These are phyloP conservation scores for Podaxis mareebaensis DNA, from an alignment of 768 basidiomycete genomes.

Conservation along the genomic window DNA sequence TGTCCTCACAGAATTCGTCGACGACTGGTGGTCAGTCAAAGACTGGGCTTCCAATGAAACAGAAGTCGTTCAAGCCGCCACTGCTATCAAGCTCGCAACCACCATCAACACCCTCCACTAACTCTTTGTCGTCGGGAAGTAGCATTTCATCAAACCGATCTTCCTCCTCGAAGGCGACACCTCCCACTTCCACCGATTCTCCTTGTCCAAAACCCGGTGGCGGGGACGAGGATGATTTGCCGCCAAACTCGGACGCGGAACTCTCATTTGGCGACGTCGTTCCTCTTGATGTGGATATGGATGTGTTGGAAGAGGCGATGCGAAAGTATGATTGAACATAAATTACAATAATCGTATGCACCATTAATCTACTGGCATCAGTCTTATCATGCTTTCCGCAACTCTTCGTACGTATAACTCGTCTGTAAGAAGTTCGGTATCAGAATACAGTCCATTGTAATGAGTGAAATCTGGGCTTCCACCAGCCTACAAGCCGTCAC, in stretches of 20 bases:
- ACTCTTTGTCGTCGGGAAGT: background rate
- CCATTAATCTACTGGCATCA: constrained; percentile 5
- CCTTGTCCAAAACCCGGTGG: background rate
- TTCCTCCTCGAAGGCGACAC: background rate
- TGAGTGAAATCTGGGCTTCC: background rate
- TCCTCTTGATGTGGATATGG: constrained; percentile 23
- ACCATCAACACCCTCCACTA: background rate
- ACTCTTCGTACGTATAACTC: background rate
- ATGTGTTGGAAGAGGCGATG: constrained; percentile 35
- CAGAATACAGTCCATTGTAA: background rate
- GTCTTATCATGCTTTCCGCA: background rate
- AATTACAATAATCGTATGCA: background rate
- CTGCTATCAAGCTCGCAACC: constrained; percentile 27
- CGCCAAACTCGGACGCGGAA: constrained; percentile 21
- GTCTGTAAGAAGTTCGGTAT: constrained; percentile 3
- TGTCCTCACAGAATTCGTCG: constrained; percentile 16
- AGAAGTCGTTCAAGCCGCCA: constrained; percentile 39
- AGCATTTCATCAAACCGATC: background rate
- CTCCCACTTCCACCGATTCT: background rate
- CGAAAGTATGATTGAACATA: constrained; percentile 30
- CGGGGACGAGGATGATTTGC: background rate
- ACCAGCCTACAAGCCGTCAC: background rate
- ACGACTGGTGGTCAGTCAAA: constrained; percentile 1
- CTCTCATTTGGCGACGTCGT: constrained; percentile 26
- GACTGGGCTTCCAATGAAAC: constrained; percentile 28